These are phyloP conservation scores for Starmerella sp. DNA, from an alignment of 805 yeast species.

Conservation along the genomic window DNA sequence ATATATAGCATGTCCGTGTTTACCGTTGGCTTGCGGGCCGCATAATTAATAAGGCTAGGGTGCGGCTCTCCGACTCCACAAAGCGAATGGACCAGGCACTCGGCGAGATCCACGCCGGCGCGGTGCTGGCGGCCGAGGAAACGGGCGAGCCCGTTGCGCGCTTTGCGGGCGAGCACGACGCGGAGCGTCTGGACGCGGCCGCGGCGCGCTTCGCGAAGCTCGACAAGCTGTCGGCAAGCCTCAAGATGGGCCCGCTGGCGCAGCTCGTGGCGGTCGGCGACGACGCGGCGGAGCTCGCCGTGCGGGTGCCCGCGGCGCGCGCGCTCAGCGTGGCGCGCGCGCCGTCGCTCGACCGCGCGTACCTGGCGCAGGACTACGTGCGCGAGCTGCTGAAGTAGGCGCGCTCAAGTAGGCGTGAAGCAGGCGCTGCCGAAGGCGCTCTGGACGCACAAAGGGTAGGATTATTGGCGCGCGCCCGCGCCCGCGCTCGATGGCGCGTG, in stretches of 20 bases:
- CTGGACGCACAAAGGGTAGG: too few relatives aligned
- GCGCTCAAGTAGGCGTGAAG: neutral
- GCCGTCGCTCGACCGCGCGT: conserved; percentile 7
- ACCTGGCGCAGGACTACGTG: conserved; percentile 11
- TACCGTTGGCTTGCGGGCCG: too few relatives aligned
- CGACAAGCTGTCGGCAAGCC: conserved; percentile 14
- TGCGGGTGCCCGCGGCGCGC: neutral
- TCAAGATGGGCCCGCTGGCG: conserved; percentile 20
- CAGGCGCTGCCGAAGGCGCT: too few relatives aligned
- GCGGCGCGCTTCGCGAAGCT: conserved; percentile 10
- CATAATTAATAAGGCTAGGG: too few relatives aligned
- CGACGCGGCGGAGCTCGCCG: conserved; percentile 6
- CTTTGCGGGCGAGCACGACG: neutral
- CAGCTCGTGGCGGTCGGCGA: conserved; percentile 10
- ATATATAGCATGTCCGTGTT: too few relatives aligned
- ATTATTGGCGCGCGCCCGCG: too few relatives aligned
- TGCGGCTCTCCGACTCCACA: too few relatives aligned
- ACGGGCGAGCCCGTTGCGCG: conserved; percentile 7
- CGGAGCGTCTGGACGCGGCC: neutral
- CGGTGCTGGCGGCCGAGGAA: conserved; percentile 9
- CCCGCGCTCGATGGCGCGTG: too few relatives aligned
- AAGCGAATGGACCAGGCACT: conserved; percentile 12
- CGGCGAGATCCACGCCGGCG: conserved; percentile 8
- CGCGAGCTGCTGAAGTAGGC: neutral
- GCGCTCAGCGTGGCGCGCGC: conserved; percentile 6